Evolutionary conservation across 257 asterid genomes (phyloP), one percentile per base, ranked within the genome.

Genomic region (Fraxinus anomala): DNA sequence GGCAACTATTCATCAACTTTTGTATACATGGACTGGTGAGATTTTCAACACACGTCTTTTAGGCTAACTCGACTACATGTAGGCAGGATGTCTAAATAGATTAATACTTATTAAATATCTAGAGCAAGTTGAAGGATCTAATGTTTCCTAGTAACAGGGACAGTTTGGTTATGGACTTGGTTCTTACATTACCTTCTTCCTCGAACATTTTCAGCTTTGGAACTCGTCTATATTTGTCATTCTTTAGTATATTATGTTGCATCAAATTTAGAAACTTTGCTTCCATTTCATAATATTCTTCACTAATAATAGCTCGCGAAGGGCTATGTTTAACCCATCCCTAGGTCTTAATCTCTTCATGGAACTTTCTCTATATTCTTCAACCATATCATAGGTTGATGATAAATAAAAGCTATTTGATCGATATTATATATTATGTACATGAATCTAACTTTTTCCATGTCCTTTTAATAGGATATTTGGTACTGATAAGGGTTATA

Each of bases 1-100:
- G 99, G 97, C 82, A 94, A 94, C 89, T 94, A 94, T 73, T 92
- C 99, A 51, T 94, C 97, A 66, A 94, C 99, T 79, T 94, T 94
- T 82, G 92, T 93, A 77, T 91, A 94, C 94, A 92, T 94, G 99
- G 99, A 94, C 85, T 82, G 99, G 99, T 94, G 86, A 89, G 92
- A 67, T 71, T 83, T 76, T 75, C 36, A 37, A 12, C 39, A 26
- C 71, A 3, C 77, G 73, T 54, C 75, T 84, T 65, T 42, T 23
- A 63, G 54, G 49, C 33, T 9, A 3, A 21, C 26, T n/a, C 3
- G 28, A 59, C 67, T 59, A 1, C 1, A 2, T 51, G 63, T 6
- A 51, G 63, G 24, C 63, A 51, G 63, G 63, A 51, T 51, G 21
- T 51, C 23, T 23, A n/a, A 5, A 54, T 19, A 17, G 63, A 51